Evolutionary conservation across 192 early-diverging fungal species (phyloP).

Genomic region (Diversispora epigaea): DNA sequence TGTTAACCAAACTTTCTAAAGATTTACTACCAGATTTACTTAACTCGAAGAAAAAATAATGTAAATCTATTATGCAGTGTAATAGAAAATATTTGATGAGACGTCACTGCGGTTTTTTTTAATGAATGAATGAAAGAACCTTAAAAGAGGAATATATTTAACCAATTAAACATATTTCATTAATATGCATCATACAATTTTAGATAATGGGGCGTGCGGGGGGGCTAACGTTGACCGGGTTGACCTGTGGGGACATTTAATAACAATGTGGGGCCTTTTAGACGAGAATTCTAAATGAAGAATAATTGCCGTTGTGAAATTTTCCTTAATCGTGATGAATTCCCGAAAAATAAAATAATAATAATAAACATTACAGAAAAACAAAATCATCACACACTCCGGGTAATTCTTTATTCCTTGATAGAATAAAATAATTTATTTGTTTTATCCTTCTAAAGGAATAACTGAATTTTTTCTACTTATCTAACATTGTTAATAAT

Average conservation of each 20-base stretch:
- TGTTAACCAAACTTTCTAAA: neutral
- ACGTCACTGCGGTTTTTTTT: slow-evolving; percentile 1
- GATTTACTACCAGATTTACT: too few relatives aligned
- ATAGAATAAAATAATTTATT: too few relatives aligned
- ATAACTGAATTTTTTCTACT: too few relatives aligned
- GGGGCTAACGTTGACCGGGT: neutral
- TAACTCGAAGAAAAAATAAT: neutral
- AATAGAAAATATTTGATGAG: neutral
- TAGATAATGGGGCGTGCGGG: slow-evolving; percentile 6
- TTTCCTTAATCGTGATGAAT: slow-evolving; percentile 9
- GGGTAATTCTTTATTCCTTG: neutral
- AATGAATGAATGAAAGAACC: neutral
- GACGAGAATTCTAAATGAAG: slow-evolving; percentile 6
- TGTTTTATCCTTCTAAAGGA: neutral
- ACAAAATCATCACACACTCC: neutral
- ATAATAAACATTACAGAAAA: neutral
- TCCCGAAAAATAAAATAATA: neutral
- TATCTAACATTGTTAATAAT: too few relatives aligned
- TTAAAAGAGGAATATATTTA: slow-evolving; percentile 3
- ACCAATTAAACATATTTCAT: neutral
- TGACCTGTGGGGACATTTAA: neutral
- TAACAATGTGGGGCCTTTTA: neutral
- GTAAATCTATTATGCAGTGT: slow-evolving; percentile 6
- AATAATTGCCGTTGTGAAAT: neutral
- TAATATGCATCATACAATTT: slow-evolving; percentile 14